Evolutionary conservation across 148 eudicot species (phyloP).

Genomic region (Chenopodium berlandieri): DNA sequence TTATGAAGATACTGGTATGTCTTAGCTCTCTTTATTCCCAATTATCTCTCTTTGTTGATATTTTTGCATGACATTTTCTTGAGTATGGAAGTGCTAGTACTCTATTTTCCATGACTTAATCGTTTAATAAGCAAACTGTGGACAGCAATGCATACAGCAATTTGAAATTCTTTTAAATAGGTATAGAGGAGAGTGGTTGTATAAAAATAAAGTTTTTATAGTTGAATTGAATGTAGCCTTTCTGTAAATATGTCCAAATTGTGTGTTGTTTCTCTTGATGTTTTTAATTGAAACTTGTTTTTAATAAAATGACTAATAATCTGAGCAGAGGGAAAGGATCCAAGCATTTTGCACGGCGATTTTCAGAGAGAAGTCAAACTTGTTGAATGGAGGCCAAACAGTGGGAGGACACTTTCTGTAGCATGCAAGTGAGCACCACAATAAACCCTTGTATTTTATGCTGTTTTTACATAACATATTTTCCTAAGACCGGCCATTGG

Average conservation of each 20-base stretch:
- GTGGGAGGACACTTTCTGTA: conserved; percentile 88
- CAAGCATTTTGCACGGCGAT: conserved; percentile 71
- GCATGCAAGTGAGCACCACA: conserved; percentile 82
- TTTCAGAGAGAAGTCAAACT: conserved; percentile 74
- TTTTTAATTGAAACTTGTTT: conserved; percentile 1
- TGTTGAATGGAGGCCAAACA: conserved; percentile 98
- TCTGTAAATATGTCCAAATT: neutral
- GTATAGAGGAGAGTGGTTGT: neutral
- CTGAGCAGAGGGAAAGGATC: conserved; percentile 67
- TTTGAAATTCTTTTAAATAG: neutral
- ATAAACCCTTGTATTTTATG: neutral
- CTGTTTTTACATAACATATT: neutral
- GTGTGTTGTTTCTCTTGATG: neutral
- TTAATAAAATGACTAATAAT: conserved; percentile 13
- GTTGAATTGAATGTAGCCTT: neutral
- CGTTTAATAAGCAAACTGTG: neutral
- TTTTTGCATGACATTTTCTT: neutral
- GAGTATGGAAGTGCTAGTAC: neutral
- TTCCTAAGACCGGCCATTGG: neutral
- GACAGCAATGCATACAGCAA: neutral
- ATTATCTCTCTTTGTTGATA: neutral
- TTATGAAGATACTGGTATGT: conserved; percentile 79
- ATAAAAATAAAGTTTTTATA: neutral
- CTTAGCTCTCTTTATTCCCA: neutral
- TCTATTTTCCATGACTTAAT: neutral